phyloP scores from a whole-genome alignment of 2,329 filamentous ascomycete genomes.

The Beauveria rudraprayagi region DNA sequence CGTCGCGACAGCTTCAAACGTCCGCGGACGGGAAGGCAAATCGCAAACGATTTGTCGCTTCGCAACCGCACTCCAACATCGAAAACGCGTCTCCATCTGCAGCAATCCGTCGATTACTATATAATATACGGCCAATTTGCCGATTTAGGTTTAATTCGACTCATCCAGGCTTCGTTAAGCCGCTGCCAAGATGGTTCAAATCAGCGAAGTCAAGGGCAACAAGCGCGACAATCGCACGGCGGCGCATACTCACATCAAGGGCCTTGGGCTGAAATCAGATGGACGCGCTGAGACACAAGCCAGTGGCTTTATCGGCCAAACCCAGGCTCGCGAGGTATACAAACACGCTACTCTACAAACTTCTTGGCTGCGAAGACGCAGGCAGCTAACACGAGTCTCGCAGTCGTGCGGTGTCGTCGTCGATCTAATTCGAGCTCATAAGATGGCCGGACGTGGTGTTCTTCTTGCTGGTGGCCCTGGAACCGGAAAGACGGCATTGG shows the following conservation, averaged over 20 bases:
- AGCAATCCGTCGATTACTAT: neutral
- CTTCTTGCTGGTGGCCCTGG: constrained; percentile 89
- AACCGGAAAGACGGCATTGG: constrained; percentile 94
- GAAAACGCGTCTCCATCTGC: neutral
- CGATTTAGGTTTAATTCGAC: neutral
- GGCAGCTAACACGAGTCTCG: neutral
- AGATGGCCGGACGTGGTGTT: constrained; percentile 93
- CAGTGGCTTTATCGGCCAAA: constrained; percentile 85
- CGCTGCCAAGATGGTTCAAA: constrained; percentile 62
- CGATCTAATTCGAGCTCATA: constrained; percentile 90
- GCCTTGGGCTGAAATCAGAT: constrained; percentile 77
- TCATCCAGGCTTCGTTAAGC: constrained; percentile 2
- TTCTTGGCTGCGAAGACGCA: neutral
- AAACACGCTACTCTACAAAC: neutral
- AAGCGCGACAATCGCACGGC: constrained; percentile 93
- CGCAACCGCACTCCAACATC: constrained; percentile 6
- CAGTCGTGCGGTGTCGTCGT: constrained; percentile 93
- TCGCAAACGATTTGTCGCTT: constrained; percentile 28
- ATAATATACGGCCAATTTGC: constrained; percentile 1
- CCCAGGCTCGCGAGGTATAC: constrained; percentile 74
- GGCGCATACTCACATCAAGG: constrained; percentile 96
- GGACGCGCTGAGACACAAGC: constrained; percentile 74
- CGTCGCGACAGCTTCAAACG: constrained; percentile 18
- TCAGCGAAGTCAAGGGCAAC: constrained; percentile 91
- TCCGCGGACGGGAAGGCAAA: constrained; percentile 18